phyloP scores from a whole-genome alignment of 2,329 filamentous ascomycete genomes.

The Cladosporium cucumerinum region DNA sequence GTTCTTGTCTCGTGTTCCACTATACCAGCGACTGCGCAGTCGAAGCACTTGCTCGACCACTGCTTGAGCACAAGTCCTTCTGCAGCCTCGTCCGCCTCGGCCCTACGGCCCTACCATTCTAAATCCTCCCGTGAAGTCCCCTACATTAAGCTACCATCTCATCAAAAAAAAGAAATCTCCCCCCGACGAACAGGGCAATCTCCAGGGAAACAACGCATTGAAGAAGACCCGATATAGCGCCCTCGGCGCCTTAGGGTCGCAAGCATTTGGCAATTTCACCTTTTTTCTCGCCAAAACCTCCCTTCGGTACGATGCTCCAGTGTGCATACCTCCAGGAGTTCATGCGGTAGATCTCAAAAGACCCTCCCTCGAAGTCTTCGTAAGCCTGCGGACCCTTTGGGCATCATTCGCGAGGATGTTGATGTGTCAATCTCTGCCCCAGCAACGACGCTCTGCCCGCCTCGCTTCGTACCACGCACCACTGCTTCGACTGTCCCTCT shows the following conservation, averaged over 20 bases:
- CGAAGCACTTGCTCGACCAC: neutral
- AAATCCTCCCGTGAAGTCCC: neutral
- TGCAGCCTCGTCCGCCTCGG: neutral
- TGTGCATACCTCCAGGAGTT: neutral
- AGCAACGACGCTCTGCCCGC: neutral
- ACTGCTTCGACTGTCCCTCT: neutral
- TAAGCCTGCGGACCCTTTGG: neutral
- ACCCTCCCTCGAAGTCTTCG: neutral
- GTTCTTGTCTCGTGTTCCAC: neutral
- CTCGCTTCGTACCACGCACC: neutral
- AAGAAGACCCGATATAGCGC: neutral
- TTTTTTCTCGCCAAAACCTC: neutral
- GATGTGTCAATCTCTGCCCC: neutral
- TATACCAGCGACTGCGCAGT: neutral
- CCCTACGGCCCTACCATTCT: neutral
- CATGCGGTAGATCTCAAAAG: neutral
- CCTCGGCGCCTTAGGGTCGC: neutral
- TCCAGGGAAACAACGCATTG: neutral
- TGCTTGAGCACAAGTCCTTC: neutral
- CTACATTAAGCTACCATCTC: neutral
- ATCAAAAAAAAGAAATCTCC: neutral
- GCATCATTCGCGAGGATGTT: neutral
- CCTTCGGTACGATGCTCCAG: no score
- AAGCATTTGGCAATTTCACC: neutral
- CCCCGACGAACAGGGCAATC: neutral